Evolutionary conservation across 768 basidiomycete species (phyloP), one percentile per base, ranked within the genome.

Genomic region (Tricholoma terreum): DNA sequence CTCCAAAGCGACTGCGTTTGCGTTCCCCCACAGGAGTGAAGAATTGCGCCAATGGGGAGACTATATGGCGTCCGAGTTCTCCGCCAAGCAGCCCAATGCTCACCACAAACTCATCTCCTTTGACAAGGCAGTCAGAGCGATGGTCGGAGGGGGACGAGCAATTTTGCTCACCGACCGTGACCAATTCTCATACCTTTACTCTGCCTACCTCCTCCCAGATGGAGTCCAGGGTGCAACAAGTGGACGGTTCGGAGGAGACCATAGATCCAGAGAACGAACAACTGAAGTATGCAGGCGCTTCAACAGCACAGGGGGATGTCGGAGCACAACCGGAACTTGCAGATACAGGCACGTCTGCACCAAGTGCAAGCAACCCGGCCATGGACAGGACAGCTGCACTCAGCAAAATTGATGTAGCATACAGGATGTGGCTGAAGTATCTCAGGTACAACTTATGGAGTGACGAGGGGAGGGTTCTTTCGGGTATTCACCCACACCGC

Each of bases 401-500:
- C 35, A 22, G 54, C 19, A 34, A 2, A 22, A 52, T 15, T 15
- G 40, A 50, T 11, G 9, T 17, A 3, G 17, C 30, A 4, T 24
- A 42, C 9, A 55, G 36, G 1, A n/a, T 34, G 21, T 15, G 21
- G 1, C 57, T 57, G 9, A 56, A 54, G 19, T 56, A 56, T 34
- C 35, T 58, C 17, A 19, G 60, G 4, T 55, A 58, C 35, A 55
- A 52, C 15, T 34, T 58, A 34, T 49, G 54, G 17, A 21, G 17
- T n/a, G 42, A 56, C 1, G 56, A 52, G 2, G 45, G 15, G 14
- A 11, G 5, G 6, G 17, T 42, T 12, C 46, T 21, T 30, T 0
- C 75, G 76, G 57, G 48, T 64, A 0, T 66, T 71, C 30, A 51
- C 51, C 9, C 70, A 73, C 54, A 56, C 69, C 1, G 46, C 40